These are phyloP conservation scores for Eucalyptus paniculata DNA, from an alignment of 345 rosid genomes.

Conservation along the genomic window DNA sequence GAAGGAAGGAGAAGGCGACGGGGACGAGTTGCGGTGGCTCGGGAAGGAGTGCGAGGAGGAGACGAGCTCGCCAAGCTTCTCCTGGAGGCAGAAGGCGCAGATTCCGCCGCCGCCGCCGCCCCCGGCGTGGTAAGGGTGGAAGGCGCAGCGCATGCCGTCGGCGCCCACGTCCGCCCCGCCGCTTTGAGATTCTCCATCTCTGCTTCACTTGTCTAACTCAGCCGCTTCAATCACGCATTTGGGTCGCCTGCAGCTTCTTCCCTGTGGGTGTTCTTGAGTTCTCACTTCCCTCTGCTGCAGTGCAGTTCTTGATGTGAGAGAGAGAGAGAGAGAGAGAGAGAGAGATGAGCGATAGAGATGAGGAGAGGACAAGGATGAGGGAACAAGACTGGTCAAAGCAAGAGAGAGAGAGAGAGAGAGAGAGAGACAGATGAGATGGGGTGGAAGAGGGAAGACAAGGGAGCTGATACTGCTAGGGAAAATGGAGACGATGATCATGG, in stretches of 20 bases:
- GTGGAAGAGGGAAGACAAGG: neutral
- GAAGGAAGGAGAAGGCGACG: constrained; percentile 44
- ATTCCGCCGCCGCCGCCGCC: constrained; percentile 85
- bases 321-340: neutral
- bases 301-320: neutral
- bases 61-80: constrained; percentile 91
- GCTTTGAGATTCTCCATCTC: neutral
- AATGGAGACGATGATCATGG: neutral
- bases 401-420: neutral
- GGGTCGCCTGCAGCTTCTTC: neutral
- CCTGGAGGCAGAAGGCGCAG: constrained; percentile 97
- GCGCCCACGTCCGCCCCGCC: constrained; percentile 39
- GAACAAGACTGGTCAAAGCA: neutral
- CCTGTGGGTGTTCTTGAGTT: neutral
- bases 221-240: neutral
- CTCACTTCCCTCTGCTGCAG: neutral
- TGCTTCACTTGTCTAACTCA: neutral
- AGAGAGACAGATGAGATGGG: neutral
- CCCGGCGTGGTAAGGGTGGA: constrained; percentile 55
- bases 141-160: constrained; percentile 70
- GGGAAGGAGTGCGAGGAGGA: constrained; percentile 76
- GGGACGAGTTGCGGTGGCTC: constrained; percentile 21
- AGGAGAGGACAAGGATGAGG: neutral
- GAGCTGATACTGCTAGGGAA: neutral
- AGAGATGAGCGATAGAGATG: neutral